phyloP scores from a whole-genome alignment of 805 yeast species.

The Yarrowia sp. region DNA sequence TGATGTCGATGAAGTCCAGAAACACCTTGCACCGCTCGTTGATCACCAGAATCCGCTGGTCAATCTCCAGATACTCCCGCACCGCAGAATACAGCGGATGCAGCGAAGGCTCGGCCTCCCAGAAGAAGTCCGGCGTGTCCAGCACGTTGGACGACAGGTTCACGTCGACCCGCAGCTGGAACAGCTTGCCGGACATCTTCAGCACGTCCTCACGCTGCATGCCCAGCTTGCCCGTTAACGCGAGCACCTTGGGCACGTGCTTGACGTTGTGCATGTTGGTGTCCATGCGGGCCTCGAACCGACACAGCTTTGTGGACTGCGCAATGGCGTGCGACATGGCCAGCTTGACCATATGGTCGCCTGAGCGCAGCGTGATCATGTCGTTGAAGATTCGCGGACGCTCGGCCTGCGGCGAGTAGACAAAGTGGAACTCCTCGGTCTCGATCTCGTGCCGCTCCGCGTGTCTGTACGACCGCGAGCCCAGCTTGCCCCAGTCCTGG shows the following conservation, averaged over 20 bases:
- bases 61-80: conserved; percentile 89
- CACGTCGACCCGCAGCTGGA: conserved; percentile 89
- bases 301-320: conserved; percentile 85
- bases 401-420: conserved; percentile 50
- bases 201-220: conserved; percentile 78
- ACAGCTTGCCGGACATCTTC: conserved; percentile 84
- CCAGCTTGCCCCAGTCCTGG: conserved; percentile 27
- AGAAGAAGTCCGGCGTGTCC: conserved; percentile 94
- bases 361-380: conserved; percentile 84
- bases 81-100: conserved; percentile 89
- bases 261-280: conserved; percentile 78
- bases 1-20: conserved; percentile 85
- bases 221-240: conserved; percentile 85
- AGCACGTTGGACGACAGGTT: conserved; percentile 84
- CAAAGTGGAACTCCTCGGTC: conserved; percentile 81
- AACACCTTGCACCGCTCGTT: conserved; percentile 94
- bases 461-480: conserved; percentile 62
- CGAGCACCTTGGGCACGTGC: conserved; percentile 84
- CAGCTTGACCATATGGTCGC: conserved; percentile 87
- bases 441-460: conserved; percentile 83
- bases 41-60: conserved; percentile 87
- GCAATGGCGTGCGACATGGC: conserved; percentile 97
- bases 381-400: conserved; percentile 71
- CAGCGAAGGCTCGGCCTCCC: conserved; percentile 92
- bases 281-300: conserved; percentile 90